Conservation (phyloP, 1,139 yeast species). For the Candida pseudoviswanathii region DNA sequence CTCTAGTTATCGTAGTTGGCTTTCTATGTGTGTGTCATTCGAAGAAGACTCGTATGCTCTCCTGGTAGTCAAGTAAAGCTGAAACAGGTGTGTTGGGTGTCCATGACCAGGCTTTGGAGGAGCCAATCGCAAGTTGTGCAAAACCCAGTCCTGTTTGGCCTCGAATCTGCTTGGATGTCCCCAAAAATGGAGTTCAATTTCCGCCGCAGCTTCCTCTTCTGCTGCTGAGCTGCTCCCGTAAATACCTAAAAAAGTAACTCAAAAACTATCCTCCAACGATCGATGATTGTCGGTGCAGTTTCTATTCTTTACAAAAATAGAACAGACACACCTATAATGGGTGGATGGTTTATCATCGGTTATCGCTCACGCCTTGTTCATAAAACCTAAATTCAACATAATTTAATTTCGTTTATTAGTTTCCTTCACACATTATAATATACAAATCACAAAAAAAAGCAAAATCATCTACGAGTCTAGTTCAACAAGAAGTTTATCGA, state of each 20-base stretch:
- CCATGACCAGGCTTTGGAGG: too few species aligned
- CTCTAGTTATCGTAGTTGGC: neutral
- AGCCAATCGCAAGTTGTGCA: too few species aligned
- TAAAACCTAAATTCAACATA: neutral
- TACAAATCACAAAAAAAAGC: neutral
- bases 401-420: too few species aligned
- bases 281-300: neutral
- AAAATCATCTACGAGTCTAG: constrained; percentile 1
- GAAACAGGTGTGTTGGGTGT: too few species aligned
- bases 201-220: neutral
- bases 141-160: too few species aligned
- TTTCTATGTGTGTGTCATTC: neutral
- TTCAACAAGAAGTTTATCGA: constrained; percentile 25
- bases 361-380: neutral
- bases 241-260: neutral
- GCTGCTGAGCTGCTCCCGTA: neutral
- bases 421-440: neutral
- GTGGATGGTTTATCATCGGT: neutral
- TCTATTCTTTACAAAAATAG: neutral
- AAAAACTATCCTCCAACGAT: neutral
- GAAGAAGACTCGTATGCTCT: neutral
- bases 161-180: neutral
- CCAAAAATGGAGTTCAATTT: neutral
- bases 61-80: too few species aligned
- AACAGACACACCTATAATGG: neutral